phyloP scores from a whole-genome alignment of 345 rosid species.

The Corymbia maculata region DNA sequence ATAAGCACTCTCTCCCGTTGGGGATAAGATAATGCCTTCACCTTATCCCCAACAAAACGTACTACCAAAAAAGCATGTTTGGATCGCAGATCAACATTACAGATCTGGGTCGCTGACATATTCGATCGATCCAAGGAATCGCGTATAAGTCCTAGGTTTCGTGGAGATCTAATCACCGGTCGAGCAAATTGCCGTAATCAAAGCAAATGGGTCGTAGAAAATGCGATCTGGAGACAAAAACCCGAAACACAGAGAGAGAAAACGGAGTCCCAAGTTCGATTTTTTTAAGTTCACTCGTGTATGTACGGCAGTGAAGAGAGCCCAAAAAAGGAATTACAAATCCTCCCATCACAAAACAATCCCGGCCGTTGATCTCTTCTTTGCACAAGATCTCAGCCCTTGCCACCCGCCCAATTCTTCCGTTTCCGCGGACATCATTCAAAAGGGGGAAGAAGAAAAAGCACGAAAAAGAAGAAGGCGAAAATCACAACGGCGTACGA shows the following conservation, averaged over 20 bases:
- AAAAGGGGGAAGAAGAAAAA: not conserved
- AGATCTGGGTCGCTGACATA: not conserved
- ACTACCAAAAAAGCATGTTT: not conserved
- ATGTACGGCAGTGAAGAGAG: not conserved
- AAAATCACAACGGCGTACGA: not conserved
- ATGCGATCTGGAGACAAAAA: not conserved
- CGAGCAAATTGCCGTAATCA: not conserved
- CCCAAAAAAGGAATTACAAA: not conserved
- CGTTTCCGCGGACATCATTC: not conserved
- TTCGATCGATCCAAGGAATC: not conserved
- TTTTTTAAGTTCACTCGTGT: not conserved
- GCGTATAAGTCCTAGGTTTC: not conserved
- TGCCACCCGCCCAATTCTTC: not conserved
- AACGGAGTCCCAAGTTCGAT: not conserved
- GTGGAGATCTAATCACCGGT: not conserved
- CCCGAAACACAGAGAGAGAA: not conserved
- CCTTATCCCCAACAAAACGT: not conserved
- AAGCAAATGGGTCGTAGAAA: not conserved
- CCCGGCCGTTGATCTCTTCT: not conserved
- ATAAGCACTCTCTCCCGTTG: not conserved
- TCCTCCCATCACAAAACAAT: not conserved
- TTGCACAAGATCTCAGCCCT: not conserved
- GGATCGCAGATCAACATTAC: not conserved
- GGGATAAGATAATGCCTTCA: not conserved
- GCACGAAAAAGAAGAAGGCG: not conserved